Percentiles rank a stretch among this genome's conserved stretches.
Evolutionary conservation across 768 basidiomycete species (phyloP).

Genomic region (Lyophyllum decastes): DNA sequence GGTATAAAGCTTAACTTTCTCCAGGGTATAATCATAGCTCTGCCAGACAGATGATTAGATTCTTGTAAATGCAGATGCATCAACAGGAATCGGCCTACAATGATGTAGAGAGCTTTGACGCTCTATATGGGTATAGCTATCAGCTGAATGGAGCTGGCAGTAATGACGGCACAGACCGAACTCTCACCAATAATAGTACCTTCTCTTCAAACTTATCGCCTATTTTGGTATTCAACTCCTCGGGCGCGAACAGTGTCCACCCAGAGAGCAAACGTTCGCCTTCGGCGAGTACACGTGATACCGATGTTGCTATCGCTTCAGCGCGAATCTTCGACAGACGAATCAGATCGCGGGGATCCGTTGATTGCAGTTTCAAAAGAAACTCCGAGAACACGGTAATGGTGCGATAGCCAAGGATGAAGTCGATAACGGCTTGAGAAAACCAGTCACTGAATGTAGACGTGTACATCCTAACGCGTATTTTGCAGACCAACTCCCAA

Average conservation of each 20-base stretch:
- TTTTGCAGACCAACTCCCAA: not conserved
- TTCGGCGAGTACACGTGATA: slow-evolving; percentile 72
- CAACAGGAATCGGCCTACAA: slow-evolving; percentile 53
- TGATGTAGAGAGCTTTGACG: slow-evolving; percentile 70
- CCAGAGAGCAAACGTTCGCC: slow-evolving; percentile 79
- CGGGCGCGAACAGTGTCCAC: slow-evolving; percentile 92
- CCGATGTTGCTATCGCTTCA: slow-evolving; percentile 90
- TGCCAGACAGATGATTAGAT: slow-evolving; percentile 26
- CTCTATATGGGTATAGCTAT: slow-evolving; percentile 24
- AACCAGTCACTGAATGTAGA: slow-evolving; percentile 96
- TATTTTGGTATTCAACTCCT: slow-evolving; percentile 68
- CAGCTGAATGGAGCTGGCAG: not conserved
- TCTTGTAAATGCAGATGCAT: not conserved
- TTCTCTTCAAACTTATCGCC: slow-evolving; percentile 93
- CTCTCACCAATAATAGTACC: slow-evolving; percentile 79
- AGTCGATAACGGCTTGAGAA: slow-evolving; percentile 93
- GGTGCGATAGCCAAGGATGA: slow-evolving; percentile 85
- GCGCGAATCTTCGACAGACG: slow-evolving; percentile 86
- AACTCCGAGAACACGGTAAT: slow-evolving; percentile 93
- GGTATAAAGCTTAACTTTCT: slow-evolving; percentile 89
- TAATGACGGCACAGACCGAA: not conserved
- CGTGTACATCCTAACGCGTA: slow-evolving; percentile 70
- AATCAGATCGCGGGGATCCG: slow-evolving; percentile 90
- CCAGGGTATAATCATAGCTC: slow-evolving; percentile 93
- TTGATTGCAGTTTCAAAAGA: slow-evolving; percentile 80